Conservation (phyloP, 768 basidiomycete genomes). For the Lactarius evosmus region DNA sequence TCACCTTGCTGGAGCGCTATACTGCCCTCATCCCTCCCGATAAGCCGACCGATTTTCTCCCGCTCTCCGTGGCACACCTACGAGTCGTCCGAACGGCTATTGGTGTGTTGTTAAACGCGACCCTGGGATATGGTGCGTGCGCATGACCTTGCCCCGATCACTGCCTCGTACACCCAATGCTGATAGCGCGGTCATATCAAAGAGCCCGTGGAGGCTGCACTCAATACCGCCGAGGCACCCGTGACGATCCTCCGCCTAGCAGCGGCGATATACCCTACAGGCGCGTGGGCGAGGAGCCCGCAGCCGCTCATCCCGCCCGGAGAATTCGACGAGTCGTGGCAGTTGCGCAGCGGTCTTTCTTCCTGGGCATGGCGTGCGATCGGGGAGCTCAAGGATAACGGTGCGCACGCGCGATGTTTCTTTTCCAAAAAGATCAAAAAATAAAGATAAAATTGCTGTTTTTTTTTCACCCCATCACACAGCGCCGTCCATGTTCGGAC, state of each 20-base stretch:
- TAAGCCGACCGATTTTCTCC: constrained; percentile 41
- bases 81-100: constrained; percentile 73
- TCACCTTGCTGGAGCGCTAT: constrained; percentile 69
- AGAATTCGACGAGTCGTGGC: constrained; percentile 56
- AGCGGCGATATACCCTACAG: constrained; percentile 67
- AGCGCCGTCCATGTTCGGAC: constrained; percentile 59
- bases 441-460: too few relatives aligned
- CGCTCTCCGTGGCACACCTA: constrained; percentile 58
- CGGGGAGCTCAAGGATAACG: constrained; percentile 69
- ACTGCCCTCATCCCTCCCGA: constrained; percentile 42
- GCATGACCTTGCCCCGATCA: constrained; percentile 27
- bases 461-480: constrained; percentile 8
- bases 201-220: constrained; percentile 70
- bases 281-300: constrained; percentile 51
- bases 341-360: constrained; percentile 57
- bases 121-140: constrained; percentile 74
- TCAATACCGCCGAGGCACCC: constrained; percentile 67
- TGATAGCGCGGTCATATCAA: background rate
- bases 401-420: constrained; percentile 38
- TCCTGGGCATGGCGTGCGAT: constrained; percentile 78
- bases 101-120: constrained; percentile 75
- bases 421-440: background rate
- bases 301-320: constrained; percentile 32
- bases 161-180: constrained; percentile 11
- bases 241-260: constrained; percentile 66